Conservation (phyloP, 2,329 filamentous ascomycete genomes). For the Fusarium napiforme region DNA sequence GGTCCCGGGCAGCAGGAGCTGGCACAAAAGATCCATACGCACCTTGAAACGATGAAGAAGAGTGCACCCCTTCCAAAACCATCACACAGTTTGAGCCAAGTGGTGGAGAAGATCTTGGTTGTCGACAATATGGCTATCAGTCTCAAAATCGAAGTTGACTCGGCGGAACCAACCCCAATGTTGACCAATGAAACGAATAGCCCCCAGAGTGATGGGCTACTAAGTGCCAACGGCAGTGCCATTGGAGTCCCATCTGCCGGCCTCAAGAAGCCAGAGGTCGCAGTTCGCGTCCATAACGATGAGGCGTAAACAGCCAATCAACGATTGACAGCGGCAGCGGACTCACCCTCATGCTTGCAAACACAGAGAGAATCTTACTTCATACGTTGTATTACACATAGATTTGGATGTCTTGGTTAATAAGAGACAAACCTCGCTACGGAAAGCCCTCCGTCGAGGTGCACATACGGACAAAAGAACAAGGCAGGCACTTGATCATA, state of each 20-base stretch:
- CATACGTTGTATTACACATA: constrained; percentile 34
- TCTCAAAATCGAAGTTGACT: constrained; percentile 59
- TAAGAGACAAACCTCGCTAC: constrained; percentile 1
- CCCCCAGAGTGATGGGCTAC: constrained; percentile 72
- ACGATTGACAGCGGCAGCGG: background rate
- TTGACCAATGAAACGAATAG: constrained; percentile 77
- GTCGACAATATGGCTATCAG: constrained; percentile 40
- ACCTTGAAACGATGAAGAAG: constrained; percentile 60
- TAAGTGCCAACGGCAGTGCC: constrained; percentile 71
- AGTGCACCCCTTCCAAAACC: constrained; percentile 68
- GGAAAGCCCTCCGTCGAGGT: constrained; percentile 5
- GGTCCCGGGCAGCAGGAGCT: constrained; percentile 69
- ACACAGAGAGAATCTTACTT: background rate
- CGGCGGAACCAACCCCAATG: constrained; percentile 70
- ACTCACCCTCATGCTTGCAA: background rate
- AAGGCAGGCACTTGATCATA: constrained; percentile 33
- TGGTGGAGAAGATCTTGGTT: background rate
- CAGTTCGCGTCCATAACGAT: constrained; percentile 45
- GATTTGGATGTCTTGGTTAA: constrained; percentile 12
- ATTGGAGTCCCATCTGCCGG: constrained; percentile 52
- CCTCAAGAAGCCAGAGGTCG: constrained; percentile 35
- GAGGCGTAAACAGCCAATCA: constrained; percentile 42
- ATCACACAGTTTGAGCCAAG: constrained; percentile 13
- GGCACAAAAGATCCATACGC: constrained; percentile 69
- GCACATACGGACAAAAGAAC: constrained; percentile 15